Base-by-base conservation (phyloP, 2,329 filamentous ascomycete genomes). In the Paradendryphiella salina region DNA sequence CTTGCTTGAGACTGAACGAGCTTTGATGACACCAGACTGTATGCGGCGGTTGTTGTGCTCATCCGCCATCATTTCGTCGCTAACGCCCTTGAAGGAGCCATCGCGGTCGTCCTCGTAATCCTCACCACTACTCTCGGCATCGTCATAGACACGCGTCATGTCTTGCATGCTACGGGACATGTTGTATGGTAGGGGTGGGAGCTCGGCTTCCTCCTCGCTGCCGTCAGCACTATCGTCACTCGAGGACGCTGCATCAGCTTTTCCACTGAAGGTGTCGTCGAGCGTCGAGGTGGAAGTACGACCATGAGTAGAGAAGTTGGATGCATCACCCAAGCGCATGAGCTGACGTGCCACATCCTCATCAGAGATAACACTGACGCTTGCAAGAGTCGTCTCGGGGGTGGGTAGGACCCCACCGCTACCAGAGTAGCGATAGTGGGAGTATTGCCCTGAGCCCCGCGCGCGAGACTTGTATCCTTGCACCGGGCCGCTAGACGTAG, bases 291-390 rank as follows among this genome's bases (percentile, higher is more conserved):
- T 90, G 7, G 93, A 96, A 3, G 90, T 96, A 61, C 93, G 88
- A 46, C 91, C 92, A 66, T 96, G 90, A 1, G 66, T 69, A 6
- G 91, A 96, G 67, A 95, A 88, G 71, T 96, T 96, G 49, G 91
- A 94, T 63, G 92, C 90, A 71, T 96, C 92, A 37, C 94, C 92
- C 46, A 99, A 83, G 63, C 93, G 88, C 86, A 99, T 97, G 66
- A 99, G 80, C 76, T 97, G 94, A 70, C 96, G 87, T 50, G 94
- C 94, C 56, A 97, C 94, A 75, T 99, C 94, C 74, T 99, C 94
- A 71, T 99, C 94, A 11, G 43, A 97, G 73, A 99, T 93, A 73
- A 90, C 95, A 75, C 93, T 97, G 39, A 60, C 59, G 31, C 69
- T 71, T 46, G 90, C 90, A 63, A 97, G 89, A 10, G 94, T 99